Evolutionary conservation across 371 early-diverging fungal species (phyloP), one percentile per base, ranked within the genome.

Genomic region (Circinella umbellata): DNA sequence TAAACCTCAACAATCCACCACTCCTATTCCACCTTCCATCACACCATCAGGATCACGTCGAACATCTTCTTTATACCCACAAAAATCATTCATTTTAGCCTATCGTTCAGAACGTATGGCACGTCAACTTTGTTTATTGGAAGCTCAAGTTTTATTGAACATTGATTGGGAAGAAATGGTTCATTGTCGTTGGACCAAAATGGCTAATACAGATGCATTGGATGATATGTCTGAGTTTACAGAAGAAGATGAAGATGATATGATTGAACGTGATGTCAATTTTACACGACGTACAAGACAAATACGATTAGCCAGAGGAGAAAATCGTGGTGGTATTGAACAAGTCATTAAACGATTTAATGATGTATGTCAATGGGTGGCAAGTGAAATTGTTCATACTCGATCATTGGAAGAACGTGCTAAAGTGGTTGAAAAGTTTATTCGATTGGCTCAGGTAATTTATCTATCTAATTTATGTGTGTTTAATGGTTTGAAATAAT

Each of bases 311-410:
- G 70, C 70, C 27, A 60, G 70, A 7, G 59, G 61, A 11, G 65
- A 70, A 48, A 37, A 60, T 38, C 51, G 38, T 15, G 76, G 85
- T 34, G 89, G 85, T 15, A 85, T 91, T n/a, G 82, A 86, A 54
- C 80, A 78, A 39, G 80, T 87, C 3, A 90, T 91, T 46, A 86
- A 89, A 53, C 83, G 91, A 6, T 92, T 92, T 74, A 90, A 92
- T 70, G 70, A 83, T 17, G 90, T 89, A 1, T 89, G 90, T 67
- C 90, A 87, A 51, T 92, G 93, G 92, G 92, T 91, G 0, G 83
- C 89, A 3, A 86, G 90, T 35, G 91, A 90, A 69, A 88, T 93
- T 53, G 80, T 92, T 17, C 76, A 81, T 51, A 85, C 89, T 10
- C 80, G 71, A 1, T 75, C 81, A 15, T 35, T 87, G 37, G 86